Conservation (phyloP, 1,139 yeast genomes). For the Pneumocystis canis region DNA sequence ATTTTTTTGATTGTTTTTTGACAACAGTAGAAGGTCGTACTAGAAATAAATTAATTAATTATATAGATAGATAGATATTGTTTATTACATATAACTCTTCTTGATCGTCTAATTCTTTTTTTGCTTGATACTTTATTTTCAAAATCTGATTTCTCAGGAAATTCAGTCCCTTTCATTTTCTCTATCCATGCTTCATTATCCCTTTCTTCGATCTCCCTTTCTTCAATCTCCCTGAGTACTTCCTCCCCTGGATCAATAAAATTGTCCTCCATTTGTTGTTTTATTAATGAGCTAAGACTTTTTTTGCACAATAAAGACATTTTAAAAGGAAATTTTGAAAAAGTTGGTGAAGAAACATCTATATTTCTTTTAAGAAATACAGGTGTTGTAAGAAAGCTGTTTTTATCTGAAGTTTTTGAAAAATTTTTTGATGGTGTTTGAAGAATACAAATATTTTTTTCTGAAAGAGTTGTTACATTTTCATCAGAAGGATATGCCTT, state of each 20-base stretch:
- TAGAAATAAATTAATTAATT: background rate
- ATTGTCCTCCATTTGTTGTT: conserved; percentile 16
- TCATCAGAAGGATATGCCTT: background rate
- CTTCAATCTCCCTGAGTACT: conserved; percentile 12
- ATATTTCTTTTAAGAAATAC: conserved; percentile 22
- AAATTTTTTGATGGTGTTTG: conserved; percentile 22
- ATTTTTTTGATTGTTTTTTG: background rate
- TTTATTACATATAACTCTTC: background rate
- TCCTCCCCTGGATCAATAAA: conserved; percentile 13
- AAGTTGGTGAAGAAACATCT: conserved; percentile 28
- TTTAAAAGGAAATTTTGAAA: conserved; percentile 24
- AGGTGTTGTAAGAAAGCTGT: conserved; percentile 22
- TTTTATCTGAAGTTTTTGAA: conserved; percentile 3
- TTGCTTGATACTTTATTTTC: background rate
- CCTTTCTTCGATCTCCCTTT: conserved; percentile 8
- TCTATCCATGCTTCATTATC: background rate
- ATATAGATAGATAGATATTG: background rate
- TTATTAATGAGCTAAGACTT: conserved; percentile 15
- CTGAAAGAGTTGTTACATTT: background rate
- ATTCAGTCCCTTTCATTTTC: background rate
- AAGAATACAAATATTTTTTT: background rate
- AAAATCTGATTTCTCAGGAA: background rate
- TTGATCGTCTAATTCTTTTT: background rate
- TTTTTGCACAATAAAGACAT: background rate
- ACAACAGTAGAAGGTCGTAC: background rate